Evolutionary conservation across 1,139 yeast genomes (phyloP).

Genomic region (Kurtzmaniella quercitrusa): DNA sequence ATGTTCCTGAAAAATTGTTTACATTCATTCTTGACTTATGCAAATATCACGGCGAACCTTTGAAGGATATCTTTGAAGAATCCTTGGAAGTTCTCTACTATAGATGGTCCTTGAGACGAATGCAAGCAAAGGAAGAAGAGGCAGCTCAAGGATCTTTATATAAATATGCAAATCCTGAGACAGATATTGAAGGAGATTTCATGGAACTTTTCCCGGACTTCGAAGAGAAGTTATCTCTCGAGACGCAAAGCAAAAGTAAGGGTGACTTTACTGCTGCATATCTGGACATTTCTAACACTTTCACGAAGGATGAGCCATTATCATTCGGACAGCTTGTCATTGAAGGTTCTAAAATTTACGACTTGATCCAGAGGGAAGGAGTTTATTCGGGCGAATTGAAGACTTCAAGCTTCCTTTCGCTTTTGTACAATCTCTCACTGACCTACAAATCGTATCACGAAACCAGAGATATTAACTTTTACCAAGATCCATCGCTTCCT

Average conservation of each 20-base stretch:
- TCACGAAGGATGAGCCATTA: slow-evolving; percentile 21
- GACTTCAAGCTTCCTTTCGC: slow-evolving; percentile 34
- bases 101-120: slow-evolving; percentile 73
- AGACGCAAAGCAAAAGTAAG: slow-evolving; percentile 12
- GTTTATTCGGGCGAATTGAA: slow-evolving; percentile 13
- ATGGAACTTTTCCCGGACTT: slow-evolving; percentile 78
- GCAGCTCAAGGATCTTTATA: slow-evolving; percentile 59
- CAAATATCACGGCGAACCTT: slow-evolving; percentile 6
- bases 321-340: slow-evolving; percentile 29
- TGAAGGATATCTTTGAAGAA: slow-evolving; percentile 29
- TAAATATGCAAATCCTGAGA: slow-evolving; percentile 58
- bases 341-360: slow-evolving; percentile 26
- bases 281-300: slow-evolving; percentile 28
- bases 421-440: not conserved
- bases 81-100: slow-evolving; percentile 61
- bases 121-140: slow-evolving; percentile 61
- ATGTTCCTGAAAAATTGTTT: slow-evolving; percentile 45
- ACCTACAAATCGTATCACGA: not conserved
- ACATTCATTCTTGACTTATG: slow-evolving; percentile 25
- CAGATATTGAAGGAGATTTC: slow-evolving; percentile 73
- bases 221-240: slow-evolving; percentile 55
- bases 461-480: slow-evolving; percentile 50
- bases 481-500: slow-evolving; percentile 56
- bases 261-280: slow-evolving; percentile 28
- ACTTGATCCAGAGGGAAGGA: slow-evolving; percentile 7